Evolutionary conservation across 805 yeast species (phyloP), one percentile per base, ranked within the genome.

Genomic region (Starmerella cellae): DNA sequence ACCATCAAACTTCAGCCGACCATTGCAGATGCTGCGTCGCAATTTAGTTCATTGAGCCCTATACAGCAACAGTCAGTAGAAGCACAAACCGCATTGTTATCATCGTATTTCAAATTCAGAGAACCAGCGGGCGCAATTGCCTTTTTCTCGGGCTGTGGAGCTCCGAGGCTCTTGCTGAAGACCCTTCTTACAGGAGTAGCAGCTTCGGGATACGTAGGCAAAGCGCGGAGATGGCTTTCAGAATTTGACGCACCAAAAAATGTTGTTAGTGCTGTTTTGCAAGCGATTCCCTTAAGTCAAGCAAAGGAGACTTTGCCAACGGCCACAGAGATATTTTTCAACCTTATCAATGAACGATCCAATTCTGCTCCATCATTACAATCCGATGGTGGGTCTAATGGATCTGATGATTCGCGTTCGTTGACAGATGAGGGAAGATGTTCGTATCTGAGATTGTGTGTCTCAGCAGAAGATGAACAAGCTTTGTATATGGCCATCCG

Each of bases 401-500:
- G 37, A 11, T 22, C 24, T 29, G 14, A 9, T 11, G 31, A 29
- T 16, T 16, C 8, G 13, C 6, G 17, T 17, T 13, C 5, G n/a
- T 16, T 5, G 20, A 14, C 20, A 4, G 17, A 4, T 24, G 35
- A 21, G 11, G 56, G 57, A 2, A 49, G 64, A n/a, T 23, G 49
- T 22, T 56, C 56, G 11, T 52, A 45, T 19, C 20, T 54, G 8
- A 46, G 48, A 19, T 37, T 53, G 16, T 50, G 55, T 17, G 49
- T 53, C 5, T 46, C 46, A 2, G 29, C 45, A 6, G 39, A 45
- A 22, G 39, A 49, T 27, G 35, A 21, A 6, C 52, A 47, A 11
- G 42, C 48, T 17, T 38, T 61, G 14, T 45, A 47, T 38, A 54
- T 58, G 47, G 57, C 47, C 11, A 45, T 61, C 33, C 47, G 51